Conservation (phyloP, 441 rosid species). For the Dalechampia spathulata region DNA sequence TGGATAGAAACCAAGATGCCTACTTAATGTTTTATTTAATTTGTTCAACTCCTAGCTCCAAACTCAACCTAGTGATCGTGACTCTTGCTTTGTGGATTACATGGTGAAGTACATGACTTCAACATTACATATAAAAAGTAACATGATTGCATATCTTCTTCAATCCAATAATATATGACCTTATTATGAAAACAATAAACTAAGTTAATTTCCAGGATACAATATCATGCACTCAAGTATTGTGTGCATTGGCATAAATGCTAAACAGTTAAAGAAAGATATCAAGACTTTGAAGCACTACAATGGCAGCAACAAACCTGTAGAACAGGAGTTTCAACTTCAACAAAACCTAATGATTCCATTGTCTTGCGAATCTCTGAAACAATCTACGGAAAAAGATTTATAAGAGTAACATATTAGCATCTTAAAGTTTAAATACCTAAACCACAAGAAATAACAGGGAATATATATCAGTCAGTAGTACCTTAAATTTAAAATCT, state of each 20-base stretch:
- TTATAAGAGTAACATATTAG: slow-evolving; percentile 6
- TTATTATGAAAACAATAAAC: too few relatives aligned
- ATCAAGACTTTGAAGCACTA: slow-evolving; percentile 5
- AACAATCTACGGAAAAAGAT: slow-evolving; percentile 51
- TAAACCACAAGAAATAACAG: slow-evolving; percentile 2
- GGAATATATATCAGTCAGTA: background rate
- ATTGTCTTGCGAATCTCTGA: slow-evolving; percentile 80
- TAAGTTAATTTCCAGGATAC: background rate
- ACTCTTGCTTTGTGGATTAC: background rate
- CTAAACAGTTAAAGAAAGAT: background rate
- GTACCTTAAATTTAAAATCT: background rate
- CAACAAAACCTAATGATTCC: slow-evolving; percentile 74
- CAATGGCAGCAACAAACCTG: slow-evolving; percentile 55
- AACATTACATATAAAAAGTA: background rate
- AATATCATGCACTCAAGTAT: background rate
- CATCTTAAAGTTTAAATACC: background rate
- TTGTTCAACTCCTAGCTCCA: too few relatives aligned
- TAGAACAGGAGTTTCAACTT: slow-evolving; percentile 96
- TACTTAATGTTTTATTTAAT: too few relatives aligned
- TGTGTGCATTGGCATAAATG: background rate
- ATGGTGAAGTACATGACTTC: background rate
- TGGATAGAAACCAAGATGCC: background rate
- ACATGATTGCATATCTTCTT: background rate
- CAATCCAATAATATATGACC: background rate
- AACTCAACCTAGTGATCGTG: background rate